Conservation (phyloP, 2,329 filamentous ascomycete species). For the Trichoderma lentiforme region DNA sequence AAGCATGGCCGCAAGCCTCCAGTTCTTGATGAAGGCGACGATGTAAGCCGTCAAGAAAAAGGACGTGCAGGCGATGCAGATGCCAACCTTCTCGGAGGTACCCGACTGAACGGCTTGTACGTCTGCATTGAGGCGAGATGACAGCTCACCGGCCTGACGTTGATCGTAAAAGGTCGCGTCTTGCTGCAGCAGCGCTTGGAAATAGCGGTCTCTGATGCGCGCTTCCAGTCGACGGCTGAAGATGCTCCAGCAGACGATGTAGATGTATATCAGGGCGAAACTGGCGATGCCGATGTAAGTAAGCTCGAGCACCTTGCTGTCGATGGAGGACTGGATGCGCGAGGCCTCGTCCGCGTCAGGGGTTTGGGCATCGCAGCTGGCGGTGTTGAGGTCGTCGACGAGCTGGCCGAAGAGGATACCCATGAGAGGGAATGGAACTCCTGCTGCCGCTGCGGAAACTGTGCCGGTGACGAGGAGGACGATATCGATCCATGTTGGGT, state of each 20-base stretch:
- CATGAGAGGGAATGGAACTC: slow-evolving; percentile 60
- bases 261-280: slow-evolving; percentile 61
- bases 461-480: slow-evolving; percentile 41
- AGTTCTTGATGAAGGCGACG: slow-evolving; percentile 64
- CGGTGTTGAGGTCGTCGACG: slow-evolving; percentile 57
- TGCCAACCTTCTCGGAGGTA: slow-evolving; percentile 68
- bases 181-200: slow-evolving; percentile 56
- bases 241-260: slow-evolving; percentile 62
- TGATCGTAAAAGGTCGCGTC: slow-evolving; percentile 63
- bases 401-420: slow-evolving; percentile 63
- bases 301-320: slow-evolving; percentile 57
- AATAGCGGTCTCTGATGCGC: slow-evolving; percentile 59
- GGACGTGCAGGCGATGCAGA: slow-evolving; percentile 57
- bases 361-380: slow-evolving; percentile 45
- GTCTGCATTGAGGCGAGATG: slow-evolving; percentile 61
- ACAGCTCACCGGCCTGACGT: slow-evolving; percentile 60
- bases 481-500: slow-evolving; percentile 43
- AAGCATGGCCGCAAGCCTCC: slow-evolving; percentile 61
- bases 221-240: slow-evolving; percentile 62
- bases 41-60: slow-evolving; percentile 67
- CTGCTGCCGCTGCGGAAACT: slow-evolving; percentile 52
- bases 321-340: slow-evolving; percentile 43
- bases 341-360: slow-evolving; percentile 25
- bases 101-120: slow-evolving; percentile 65
- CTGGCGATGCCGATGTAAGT: slow-evolving; percentile 63